phyloP scores from a whole-genome alignment of 352 stramenopile genomes.

The Phytophthora pluvialis region DNA sequence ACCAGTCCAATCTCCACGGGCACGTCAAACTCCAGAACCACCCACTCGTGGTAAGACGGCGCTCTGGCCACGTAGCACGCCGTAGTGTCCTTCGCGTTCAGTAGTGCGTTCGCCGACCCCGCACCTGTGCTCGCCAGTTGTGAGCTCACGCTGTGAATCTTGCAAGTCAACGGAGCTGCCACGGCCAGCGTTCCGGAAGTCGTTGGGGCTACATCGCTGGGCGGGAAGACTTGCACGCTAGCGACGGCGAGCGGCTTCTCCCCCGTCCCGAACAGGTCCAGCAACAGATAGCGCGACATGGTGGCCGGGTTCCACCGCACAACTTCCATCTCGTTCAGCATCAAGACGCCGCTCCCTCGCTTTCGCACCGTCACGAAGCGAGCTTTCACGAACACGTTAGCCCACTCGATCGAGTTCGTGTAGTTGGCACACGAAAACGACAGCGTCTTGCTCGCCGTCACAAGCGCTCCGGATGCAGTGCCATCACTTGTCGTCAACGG shows the following conservation, averaged over 20 bases:
- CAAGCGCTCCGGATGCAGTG: slow-evolving; percentile 3
- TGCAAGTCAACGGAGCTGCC: slow-evolving; percentile 51
- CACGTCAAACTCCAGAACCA: slow-evolving; percentile 59
- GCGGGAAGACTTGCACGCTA: slow-evolving; percentile 56
- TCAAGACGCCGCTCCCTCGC: slow-evolving; percentile 41
- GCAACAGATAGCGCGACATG: slow-evolving; percentile 49
- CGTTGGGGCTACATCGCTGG: slow-evolving; percentile 38
- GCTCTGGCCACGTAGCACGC: slow-evolving; percentile 53
- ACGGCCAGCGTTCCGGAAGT: slow-evolving; percentile 13
- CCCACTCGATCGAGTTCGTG: slow-evolving; percentile 43
- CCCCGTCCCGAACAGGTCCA: slow-evolving; percentile 56
- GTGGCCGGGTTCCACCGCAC: slow-evolving; percentile 63
- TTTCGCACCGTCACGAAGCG: slow-evolving; percentile 61
- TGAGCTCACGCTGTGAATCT: slow-evolving; percentile 72
- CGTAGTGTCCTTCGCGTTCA: slow-evolving; percentile 26
- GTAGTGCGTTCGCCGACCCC: slow-evolving; percentile 47
- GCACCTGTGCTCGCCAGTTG: slow-evolving; percentile 40
- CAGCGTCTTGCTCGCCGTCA: slow-evolving; percentile 37
- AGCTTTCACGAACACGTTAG: slow-evolving; percentile 44
- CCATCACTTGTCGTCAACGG: slow-evolving; percentile 30
- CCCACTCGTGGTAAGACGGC: slow-evolving; percentile 67
- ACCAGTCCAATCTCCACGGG: slow-evolving; percentile 57
- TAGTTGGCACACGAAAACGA: slow-evolving; percentile 60
- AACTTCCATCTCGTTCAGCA: slow-evolving; percentile 79
- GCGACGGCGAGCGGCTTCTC: slow-evolving; percentile 46